A percentile compares a stretch with the other conserved stretches of the same genome.
phyloP scores from a whole-genome alignment of 371 early-diverging fungal species.

The Mortierella sp. region DNA sequence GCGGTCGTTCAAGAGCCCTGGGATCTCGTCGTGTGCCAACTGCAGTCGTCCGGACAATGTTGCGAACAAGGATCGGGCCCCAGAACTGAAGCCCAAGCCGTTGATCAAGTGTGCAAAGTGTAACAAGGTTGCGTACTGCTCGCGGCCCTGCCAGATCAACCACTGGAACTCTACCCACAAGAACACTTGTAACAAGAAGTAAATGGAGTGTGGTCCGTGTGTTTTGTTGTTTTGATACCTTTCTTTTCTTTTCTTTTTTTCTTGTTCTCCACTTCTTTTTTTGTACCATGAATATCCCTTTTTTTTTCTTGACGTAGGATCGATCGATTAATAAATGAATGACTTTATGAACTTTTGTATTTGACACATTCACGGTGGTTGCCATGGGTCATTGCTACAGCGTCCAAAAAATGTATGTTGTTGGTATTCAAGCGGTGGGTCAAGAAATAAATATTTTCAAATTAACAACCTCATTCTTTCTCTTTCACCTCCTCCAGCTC shows the following conservation, averaged over 20 bases:
- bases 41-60: slow-evolving; percentile 65
- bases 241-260: slow-evolving; percentile 29
- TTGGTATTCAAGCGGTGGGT: background rate
- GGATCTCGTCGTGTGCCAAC: slow-evolving; percentile 59
- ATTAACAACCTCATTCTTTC: background rate
- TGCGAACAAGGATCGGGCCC: slow-evolving; percentile 37
- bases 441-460: background rate
- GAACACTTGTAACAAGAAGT: slow-evolving; percentile 55
- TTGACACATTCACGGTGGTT: no score
- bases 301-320: background rate
- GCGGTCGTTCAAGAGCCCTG: slow-evolving; percentile 31
- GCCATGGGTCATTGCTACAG: background rate
- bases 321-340: background rate
- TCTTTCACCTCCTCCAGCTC: background rate
- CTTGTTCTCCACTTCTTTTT: slow-evolving; percentile 59
- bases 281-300: no score
- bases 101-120: slow-evolving; percentile 69
- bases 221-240: background rate
- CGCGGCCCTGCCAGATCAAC: slow-evolving; percentile 66
- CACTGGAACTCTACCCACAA: slow-evolving; percentile 66
- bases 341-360: no score
- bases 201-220: background rate
- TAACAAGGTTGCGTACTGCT: slow-evolving; percentile 69
- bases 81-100: slow-evolving; percentile 39
- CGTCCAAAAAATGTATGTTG: background rate